Percentiles rank a stretch among this genome's conserved stretches.
These are phyloP conservation scores for Nelumbo lutea DNA, from an alignment of 164 flowering plant species.

Conservation along the genomic window DNA sequence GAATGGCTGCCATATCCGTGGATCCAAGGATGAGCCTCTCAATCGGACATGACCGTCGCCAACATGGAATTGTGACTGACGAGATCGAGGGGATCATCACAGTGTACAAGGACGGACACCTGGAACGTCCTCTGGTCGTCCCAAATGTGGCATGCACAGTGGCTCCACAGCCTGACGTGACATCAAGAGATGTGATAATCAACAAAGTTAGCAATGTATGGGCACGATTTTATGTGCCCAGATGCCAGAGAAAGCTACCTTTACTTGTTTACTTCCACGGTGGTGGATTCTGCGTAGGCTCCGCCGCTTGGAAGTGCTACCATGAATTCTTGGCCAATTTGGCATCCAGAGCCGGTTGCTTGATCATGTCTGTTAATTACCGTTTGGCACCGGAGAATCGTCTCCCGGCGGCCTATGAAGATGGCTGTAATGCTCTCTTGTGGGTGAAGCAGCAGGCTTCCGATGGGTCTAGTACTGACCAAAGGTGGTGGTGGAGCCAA, in stretches of 20 bases:
- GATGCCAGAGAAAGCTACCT: slow-evolving; percentile 25
- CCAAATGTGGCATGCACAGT: slow-evolving; percentile 28
- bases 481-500: slow-evolving; percentile 29
- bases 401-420: slow-evolving; percentile 54
- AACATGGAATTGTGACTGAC: slow-evolving; percentile 30
- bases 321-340: slow-evolving; percentile 42
- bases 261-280: slow-evolving; percentile 58
- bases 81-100: slow-evolving; percentile 47
- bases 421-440: slow-evolving; percentile 30
- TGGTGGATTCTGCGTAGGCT: slow-evolving; percentile 62
- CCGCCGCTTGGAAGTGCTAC: slow-evolving; percentile 58
- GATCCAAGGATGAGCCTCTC: slow-evolving; percentile 25
- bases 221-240: slow-evolving; percentile 50
- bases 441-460: slow-evolving; percentile 30
- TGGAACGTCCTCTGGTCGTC: slow-evolving; percentile 47
- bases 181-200: slow-evolving; percentile 37
- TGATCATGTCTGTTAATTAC: slow-evolving; percentile 48
- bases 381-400: slow-evolving; percentile 53
- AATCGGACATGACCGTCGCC: slow-evolving; percentile 14
- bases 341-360: slow-evolving; percentile 26
- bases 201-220: slow-evolving; percentile 35
- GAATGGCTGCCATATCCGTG: slow-evolving; percentile 35
- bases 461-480: slow-evolving; percentile 15
- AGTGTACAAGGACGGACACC: slow-evolving; percentile 53
- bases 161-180: slow-evolving; percentile 30